These are phyloP conservation scores for Lactifluus volemus DNA, from an alignment of 768 basidiomycete species.

Conservation along the genomic window DNA sequence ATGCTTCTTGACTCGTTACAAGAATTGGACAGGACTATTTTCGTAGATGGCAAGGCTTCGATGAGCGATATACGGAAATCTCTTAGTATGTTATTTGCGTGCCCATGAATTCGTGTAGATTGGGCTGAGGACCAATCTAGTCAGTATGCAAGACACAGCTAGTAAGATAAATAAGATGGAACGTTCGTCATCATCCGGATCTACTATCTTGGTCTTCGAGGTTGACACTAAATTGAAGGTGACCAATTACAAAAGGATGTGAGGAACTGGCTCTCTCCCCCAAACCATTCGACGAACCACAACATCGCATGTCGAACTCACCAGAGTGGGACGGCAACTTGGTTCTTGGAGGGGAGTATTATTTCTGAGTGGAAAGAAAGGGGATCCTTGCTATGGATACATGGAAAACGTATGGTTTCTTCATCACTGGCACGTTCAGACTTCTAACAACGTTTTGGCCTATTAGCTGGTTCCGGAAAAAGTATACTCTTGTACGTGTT, in stretches of 20 bases:
- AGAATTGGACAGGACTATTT: not conserved
- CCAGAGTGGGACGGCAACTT: not conserved
- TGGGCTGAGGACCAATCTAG: not conserved
- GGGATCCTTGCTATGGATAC: constrained; percentile 2
- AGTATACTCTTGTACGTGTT: not conserved
- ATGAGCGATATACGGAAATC: not conserved
- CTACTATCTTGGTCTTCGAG: too few species aligned
- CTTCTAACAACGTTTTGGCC: not conserved
- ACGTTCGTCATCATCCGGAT: not conserved
- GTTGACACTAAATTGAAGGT: not conserved
- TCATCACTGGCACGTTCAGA: too few species aligned
- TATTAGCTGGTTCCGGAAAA: constrained; percentile 1
- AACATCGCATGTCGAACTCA: not conserved
- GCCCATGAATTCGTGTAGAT: too few species aligned
- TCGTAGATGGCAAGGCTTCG: not conserved
- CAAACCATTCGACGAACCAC: not conserved
- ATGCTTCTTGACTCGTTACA: not conserved
- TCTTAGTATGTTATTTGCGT: not conserved
- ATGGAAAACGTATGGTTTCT: constrained; percentile 3
- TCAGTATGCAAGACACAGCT: not conserved
- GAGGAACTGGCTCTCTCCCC: not conserved
- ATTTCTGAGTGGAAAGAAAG: not conserved
- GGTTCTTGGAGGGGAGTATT: not conserved
- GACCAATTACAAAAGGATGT: not conserved
- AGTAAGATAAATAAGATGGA: not conserved